Percentiles rank a stretch among this genome's conserved stretches.
Evolutionary conservation across 2,329 filamentous ascomycete genomes (phyloP).

Genomic region (Sarocladium oryzae): DNA sequence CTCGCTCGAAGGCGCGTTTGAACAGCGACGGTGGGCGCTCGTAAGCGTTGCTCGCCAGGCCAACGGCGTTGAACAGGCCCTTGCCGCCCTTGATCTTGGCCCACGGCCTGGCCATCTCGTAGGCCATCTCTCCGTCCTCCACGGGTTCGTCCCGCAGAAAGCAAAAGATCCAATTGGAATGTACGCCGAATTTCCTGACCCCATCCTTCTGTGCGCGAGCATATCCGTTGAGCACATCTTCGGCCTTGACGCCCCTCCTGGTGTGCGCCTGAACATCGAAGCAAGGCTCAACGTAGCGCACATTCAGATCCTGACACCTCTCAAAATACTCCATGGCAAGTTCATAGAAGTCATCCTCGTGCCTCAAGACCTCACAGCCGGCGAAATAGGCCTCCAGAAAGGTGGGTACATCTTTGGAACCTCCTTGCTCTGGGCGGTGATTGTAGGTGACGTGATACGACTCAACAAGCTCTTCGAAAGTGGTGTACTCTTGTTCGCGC

Average conservation of each 20-base stretch:
- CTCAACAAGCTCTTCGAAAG: constrained; percentile 47
- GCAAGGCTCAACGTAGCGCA: constrained; percentile 68
- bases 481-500: constrained; percentile 45
- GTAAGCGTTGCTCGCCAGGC: constrained; percentile 40
- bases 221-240: constrained; percentile 57
- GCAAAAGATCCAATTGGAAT: constrained; percentile 61
- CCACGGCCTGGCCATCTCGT: constrained; percentile 36
- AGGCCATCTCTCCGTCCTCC: constrained; percentile 62
- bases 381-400: constrained; percentile 70
- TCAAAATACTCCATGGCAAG: constrained; percentile 65
- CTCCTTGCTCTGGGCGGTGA: constrained; percentile 30
- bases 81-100: constrained; percentile 22
- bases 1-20: constrained; percentile 30
- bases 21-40: constrained; percentile 38
- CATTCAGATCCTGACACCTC: constrained; percentile 50
- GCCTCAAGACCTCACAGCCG: constrained; percentile 66
- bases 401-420: constrained; percentile 26
- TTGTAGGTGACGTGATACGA: constrained; percentile 57
- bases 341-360: constrained; percentile 62
- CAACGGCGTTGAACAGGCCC: constrained; percentile 37
- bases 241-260: constrained; percentile 51
- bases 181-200: constrained; percentile 53
- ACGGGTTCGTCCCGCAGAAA: constrained; percentile 63
- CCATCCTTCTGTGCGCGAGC: constrained; percentile 51
- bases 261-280: constrained; percentile 73